Evolutionary conservation across 2,329 filamentous ascomycete species (phyloP).

Genomic region (Hypoxylon sp.): DNA sequence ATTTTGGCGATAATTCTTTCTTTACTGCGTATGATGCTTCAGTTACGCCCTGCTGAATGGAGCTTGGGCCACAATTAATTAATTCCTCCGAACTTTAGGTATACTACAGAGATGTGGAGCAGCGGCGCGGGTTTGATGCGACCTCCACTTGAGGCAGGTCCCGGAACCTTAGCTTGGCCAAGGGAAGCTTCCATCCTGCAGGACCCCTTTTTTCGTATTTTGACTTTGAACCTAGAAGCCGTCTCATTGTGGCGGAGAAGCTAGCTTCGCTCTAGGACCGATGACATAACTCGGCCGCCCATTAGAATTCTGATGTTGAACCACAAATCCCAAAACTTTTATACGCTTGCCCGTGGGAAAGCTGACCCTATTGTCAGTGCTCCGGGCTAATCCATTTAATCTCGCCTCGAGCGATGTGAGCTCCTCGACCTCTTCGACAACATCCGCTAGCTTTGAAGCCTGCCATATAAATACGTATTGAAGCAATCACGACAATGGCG

Average conservation of each 20-base stretch:
- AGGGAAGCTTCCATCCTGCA: slow-evolving; percentile 7
- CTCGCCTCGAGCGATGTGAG: slow-evolving; percentile 41
- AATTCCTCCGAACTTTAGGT: slow-evolving; percentile 11
- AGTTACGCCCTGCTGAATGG: not conserved
- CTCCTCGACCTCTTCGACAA: slow-evolving; percentile 21
- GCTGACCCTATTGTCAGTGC: slow-evolving; percentile 38
- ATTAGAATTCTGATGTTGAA: slow-evolving; percentile 33
- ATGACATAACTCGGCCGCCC: slow-evolving; percentile 11
- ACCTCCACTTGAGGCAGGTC: slow-evolving; percentile 13
- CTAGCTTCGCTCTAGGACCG: not conserved
- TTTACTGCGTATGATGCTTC: not conserved
- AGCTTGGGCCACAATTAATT: slow-evolving; percentile 34
- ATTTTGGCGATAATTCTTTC: not conserved
- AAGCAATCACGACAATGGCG: slow-evolving; percentile 45
- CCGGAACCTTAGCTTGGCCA: slow-evolving; percentile 19
- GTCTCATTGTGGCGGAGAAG: not conserved
- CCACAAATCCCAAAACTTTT: slow-evolving; percentile 24
- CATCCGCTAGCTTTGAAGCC: slow-evolving; percentile 42
- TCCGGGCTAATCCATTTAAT: slow-evolving; percentile 30
- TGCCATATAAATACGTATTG: slow-evolving; percentile 20
- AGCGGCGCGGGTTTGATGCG: slow-evolving; percentile 17
- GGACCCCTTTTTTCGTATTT: slow-evolving; percentile 8
- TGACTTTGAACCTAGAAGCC: slow-evolving; percentile 3
- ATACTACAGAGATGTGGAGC: slow-evolving; percentile 20
- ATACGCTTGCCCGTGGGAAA: slow-evolving; percentile 34